Evolutionary conservation across 2,329 filamentous ascomycete species (phyloP).

Genomic region (Colletotrichum orbiculare): DNA sequence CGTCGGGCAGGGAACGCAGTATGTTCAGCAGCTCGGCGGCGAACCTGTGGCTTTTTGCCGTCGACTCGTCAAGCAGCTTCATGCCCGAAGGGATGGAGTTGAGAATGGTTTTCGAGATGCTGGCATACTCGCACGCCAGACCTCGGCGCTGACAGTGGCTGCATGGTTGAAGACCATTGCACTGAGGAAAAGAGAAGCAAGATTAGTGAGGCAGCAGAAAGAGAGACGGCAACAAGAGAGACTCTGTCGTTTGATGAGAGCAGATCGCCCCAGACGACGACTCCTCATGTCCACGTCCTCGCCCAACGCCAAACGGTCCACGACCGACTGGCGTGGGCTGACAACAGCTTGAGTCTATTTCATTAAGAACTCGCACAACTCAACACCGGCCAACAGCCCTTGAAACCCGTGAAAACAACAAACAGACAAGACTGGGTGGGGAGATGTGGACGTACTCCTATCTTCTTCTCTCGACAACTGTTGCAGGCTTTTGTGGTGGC

Average conservation of each 20-base stretch:
- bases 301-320: no score
- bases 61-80: conserved; percentile 15
- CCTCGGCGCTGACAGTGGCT: conserved; percentile 27
- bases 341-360: no score
- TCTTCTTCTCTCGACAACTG: conserved; percentile 29
- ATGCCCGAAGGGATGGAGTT: conserved; percentile 24
- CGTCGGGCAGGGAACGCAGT: conserved; percentile 13
- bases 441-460: conserved; percentile 15
- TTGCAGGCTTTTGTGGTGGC: conserved; percentile 22
- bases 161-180: conserved; percentile 24
- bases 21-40: conserved; percentile 16
- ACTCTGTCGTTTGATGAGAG: no score
- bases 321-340: no score
- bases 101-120: conserved; percentile 24
- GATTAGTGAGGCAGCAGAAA: background rate
- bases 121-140: conserved; percentile 20
- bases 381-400: background rate
- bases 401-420: background rate
- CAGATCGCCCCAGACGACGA: no score
- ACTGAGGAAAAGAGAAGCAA: background rate
- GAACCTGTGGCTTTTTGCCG: conserved; percentile 6
- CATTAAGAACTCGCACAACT: background rate
- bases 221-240: background rate
- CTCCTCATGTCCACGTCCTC: no score
- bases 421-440: background rate